phyloP scores from a whole-genome alignment of 1,139 yeast genomes.

The Protomyces pachydermus region DNA sequence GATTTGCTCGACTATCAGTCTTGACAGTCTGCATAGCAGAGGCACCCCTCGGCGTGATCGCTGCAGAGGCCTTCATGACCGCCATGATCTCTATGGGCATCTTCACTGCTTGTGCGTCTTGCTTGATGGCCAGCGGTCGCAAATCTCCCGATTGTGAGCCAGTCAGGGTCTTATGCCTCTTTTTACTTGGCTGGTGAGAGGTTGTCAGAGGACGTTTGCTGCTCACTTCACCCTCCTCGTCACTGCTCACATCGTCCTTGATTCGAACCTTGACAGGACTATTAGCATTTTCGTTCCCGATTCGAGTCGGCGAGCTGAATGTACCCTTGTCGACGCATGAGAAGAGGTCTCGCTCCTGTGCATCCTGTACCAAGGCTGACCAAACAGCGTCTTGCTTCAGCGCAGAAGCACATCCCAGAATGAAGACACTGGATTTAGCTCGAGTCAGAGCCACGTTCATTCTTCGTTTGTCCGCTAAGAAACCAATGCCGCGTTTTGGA shows the following conservation, averaged over 20 bases:
- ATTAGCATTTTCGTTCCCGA: neutral
- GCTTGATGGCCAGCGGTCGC: neutral
- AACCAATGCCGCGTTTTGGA: slow-evolving; percentile 61
- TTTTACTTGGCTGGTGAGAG: neutral
- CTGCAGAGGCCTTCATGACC: neutral
- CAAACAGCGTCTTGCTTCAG: slow-evolving; percentile 54
- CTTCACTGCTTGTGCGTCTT: neutral
- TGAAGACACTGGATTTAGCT: slow-evolving; percentile 89
- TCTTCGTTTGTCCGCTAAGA: slow-evolving; percentile 81
- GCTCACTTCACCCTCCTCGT: neutral
- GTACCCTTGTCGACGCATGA: slow-evolving; percentile 15
- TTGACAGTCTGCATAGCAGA: neutral
- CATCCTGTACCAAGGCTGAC: slow-evolving; percentile 60
- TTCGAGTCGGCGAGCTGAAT: neutral
- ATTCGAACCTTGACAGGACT: neutral
- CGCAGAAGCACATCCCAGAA: slow-evolving; percentile 71
- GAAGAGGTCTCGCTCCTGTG: slow-evolving; percentile 37
- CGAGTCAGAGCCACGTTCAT: slow-evolving; percentile 96
- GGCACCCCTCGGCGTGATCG: neutral
- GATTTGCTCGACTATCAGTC: neutral
- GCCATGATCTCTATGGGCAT: neutral
- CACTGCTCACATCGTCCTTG: neutral
- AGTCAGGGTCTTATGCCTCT: neutral
- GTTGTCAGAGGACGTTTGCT: neutral
- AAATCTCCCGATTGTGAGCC: neutral